phyloP scores from a whole-genome alignment of 78 protist species.

The Thecamonas trahens region DNA sequence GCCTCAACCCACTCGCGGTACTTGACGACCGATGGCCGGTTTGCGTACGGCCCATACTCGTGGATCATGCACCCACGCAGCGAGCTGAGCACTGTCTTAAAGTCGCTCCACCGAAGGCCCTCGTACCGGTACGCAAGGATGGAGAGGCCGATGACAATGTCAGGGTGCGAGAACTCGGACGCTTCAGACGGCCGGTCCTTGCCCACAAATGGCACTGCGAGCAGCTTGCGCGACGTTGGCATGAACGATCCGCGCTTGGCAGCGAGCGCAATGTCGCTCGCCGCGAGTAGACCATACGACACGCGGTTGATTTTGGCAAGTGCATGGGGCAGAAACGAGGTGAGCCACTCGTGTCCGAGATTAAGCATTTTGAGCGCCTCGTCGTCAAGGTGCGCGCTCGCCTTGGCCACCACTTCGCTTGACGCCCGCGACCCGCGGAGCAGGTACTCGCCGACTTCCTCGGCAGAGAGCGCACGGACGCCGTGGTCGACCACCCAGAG shows the following conservation, averaged over 20 bases:
- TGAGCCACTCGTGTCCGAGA: constrained; percentile 22
- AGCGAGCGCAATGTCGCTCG: not conserved
- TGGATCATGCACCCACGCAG: not conserved
- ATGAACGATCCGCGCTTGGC: not conserved
- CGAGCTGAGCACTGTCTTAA: not conserved
- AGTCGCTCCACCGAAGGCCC: constrained; percentile 22
- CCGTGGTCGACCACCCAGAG: constrained; percentile 17
- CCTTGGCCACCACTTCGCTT: not conserved
- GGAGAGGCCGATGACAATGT: constrained; percentile 42
- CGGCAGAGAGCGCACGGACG: not conserved
- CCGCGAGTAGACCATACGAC: constrained; percentile 34
- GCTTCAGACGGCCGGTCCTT: constrained; percentile 38
- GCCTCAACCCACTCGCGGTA: not conserved
- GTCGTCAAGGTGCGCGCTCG: no score
- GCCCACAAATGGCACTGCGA: constrained; percentile 34
- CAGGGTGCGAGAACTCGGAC: constrained; percentile 64
- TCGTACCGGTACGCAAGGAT: constrained; percentile 36
- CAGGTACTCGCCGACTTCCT: not conserved
- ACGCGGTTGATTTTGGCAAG: constrained; percentile 46
- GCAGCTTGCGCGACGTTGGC: not conserved
- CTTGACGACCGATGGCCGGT: no score
- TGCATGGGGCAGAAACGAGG: constrained; percentile 26
- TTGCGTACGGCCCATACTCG: not conserved
- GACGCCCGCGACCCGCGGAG: not conserved
- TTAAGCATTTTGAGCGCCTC: constrained; percentile 15